Evolutionary conservation across 2,329 filamentous ascomycete genomes (phyloP), one percentile per base, ranked within the genome.

Genomic region (Aspergillus ruber): DNA sequence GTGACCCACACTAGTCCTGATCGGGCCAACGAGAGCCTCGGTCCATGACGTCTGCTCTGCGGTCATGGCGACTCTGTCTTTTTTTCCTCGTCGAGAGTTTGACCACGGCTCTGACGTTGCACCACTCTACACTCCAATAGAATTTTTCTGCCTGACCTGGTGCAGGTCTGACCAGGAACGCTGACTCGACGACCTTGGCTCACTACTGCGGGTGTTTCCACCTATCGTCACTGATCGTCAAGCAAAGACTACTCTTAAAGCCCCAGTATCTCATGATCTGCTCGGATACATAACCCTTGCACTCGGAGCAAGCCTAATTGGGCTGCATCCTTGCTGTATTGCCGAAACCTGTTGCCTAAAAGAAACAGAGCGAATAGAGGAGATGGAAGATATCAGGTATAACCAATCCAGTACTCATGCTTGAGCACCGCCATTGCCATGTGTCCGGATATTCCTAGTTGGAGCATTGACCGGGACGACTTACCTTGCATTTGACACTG

Each of bases 41-140:
- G 53, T 59, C 58, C 60, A 65, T 65, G 63, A 65, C 63, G 63
- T 61, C 32, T 32, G 20, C 20, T 43, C 25, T 32, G 17, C 21
- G 23, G 13, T n/a, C 27, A n/a, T 36, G 12, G 23, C 15, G 35
- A 13, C 15, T 29, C 25, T n/a, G 10, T 25, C 36, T 12, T n/a
- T 32, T 21, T n/a, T 38, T 20, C 36, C 44, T 20, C 21, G 13
- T 25, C 10, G 9, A 21, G 10, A 21, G 21, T 44, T 21, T 17
- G 18, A 17, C 27, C 27, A 35, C 33, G 45, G 39, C 40, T 39
- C 45, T 43, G 52, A 63, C 61, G 62, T 65, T 66, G 54, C 63
- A 64, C 54, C 54, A 51, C 45, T 20, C 51, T 13, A 27, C 21
- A 15, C 39, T 42, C 47, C 42, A 46, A 45, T n/a, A 38, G 35